Conservation (phyloP, 2,329 filamentous ascomycete genomes). For the Chaetomium sp. region DNA sequence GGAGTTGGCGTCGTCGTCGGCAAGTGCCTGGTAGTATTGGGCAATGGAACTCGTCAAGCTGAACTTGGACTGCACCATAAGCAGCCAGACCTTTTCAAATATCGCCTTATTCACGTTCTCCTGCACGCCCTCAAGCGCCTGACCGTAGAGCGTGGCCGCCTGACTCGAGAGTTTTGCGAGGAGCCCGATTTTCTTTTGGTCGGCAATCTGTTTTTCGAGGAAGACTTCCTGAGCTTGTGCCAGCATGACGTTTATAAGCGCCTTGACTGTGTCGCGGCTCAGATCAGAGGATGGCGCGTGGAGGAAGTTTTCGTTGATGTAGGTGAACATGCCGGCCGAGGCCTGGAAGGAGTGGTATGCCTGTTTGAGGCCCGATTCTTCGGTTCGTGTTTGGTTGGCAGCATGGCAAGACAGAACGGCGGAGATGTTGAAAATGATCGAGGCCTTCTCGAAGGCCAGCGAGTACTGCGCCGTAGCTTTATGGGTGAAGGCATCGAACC, state of each 20-base stretch:
- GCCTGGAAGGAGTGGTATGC: constrained; percentile 98
- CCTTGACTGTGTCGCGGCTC: constrained; percentile 92
- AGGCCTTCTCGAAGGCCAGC: constrained; percentile 94
- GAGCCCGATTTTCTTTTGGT: constrained; percentile 86
- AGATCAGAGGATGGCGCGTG: constrained; percentile 95
- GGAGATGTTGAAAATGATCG: constrained; percentile 99
- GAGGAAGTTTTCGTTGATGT: constrained; percentile 99
- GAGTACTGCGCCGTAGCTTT: constrained; percentile 97
- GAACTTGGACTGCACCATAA: constrained; percentile 77
- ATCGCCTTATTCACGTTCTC: constrained; percentile 86
- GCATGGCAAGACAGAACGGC: constrained; percentile 95
- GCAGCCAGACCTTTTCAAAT: constrained; percentile 90
- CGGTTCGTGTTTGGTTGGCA: constrained; percentile 82
- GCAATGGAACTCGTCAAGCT: constrained; percentile 78
- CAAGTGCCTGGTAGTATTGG: constrained; percentile 87
- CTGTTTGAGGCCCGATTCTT: constrained; percentile 89
- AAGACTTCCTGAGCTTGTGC: constrained; percentile 97
- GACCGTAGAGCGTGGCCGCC: constrained; percentile 77
- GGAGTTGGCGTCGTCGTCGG: constrained; percentile 81
- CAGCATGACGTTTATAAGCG: constrained; percentile 84
- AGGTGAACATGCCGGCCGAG: constrained; percentile 98
- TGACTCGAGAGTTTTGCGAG: constrained; percentile 91
- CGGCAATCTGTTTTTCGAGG: constrained; percentile 87
- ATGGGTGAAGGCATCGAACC: constrained; percentile 99
- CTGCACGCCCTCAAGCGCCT: constrained; percentile 83